Base-by-base conservation (phyloP, 129 eudicot genomes). In the Flaveria brownii region DNA sequence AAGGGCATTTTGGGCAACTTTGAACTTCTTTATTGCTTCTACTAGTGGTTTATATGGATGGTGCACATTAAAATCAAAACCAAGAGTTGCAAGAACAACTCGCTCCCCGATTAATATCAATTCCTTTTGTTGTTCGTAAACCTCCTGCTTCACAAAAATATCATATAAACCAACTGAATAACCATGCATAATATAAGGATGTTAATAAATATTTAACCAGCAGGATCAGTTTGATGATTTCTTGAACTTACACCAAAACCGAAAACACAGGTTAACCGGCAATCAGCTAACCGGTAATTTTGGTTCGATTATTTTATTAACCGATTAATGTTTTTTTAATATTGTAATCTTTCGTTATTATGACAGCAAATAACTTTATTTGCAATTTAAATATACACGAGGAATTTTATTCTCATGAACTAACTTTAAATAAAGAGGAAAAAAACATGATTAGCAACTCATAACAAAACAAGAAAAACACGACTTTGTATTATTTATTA, bases 1-100 rank as follows among this genome's bases (percentile, higher is more conserved):
- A 63, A 93, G 91, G 80, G 95, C 92, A 84, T 88, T 90, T 86
- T 90, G 96, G 59, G 96, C 98, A 82, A 90, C 98, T 81, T 93
- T 88, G 80, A 93, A 85, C 83, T 88, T 93, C 84, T 93, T 90
- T 80, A 93, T 93, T 42, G 98, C 96, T 81, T 93, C 96, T 28
- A 93, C 98, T 62, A 93, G 90, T 74, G 98, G 96, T 77, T 93
- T 93, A 79, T 93, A 93, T 23, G 98, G 98, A 81, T 93, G 96
- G 69, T 85, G 88, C 77, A 90, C 91, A 47, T 93, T 93, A 60
- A 93, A 80, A 82, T 93, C 98, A 68, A 88, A 93, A 73, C 86
- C 95, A 17, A 93, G 96, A 30, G 96, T 93, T 71, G 89, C 89
- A 72, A 93, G 96, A 43, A 93, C 96, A 68, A 93, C 91, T 57